phyloP scores from a whole-genome alignment of 2,329 filamentous ascomycete species.

The Pezicula rhizophila region DNA sequence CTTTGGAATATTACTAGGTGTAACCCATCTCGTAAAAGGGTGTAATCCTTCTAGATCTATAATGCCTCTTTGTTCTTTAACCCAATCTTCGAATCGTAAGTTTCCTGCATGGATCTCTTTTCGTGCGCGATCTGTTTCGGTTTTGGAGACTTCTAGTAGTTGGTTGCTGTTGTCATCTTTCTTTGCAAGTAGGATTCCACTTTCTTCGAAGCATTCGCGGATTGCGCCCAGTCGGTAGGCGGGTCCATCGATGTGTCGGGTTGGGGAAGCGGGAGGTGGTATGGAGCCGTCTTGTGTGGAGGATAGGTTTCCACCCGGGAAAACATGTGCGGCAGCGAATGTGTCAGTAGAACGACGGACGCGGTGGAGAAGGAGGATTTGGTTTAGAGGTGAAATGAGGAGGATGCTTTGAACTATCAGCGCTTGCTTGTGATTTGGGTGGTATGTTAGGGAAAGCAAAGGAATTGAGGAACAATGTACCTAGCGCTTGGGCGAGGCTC shows the following conservation, averaged over 20 bases:
- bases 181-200: conserved; percentile 66
- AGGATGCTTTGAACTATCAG: conserved; percentile 53
- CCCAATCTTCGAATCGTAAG: conserved; percentile 62
- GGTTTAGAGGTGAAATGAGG: conserved; percentile 77
- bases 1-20: conserved; percentile 63
- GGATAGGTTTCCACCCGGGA: conserved; percentile 84
- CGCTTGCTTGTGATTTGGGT: neutral
- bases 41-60: conserved; percentile 63
- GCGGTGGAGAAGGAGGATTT: conserved; percentile 82
- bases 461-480: conserved; percentile 28
- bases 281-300: conserved; percentile 65
- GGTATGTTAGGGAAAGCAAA: neutral
- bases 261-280: conserved; percentile 38
- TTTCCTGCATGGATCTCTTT: conserved; percentile 61
- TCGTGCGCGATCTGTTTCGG: conserved; percentile 59
- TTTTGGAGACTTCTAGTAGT: conserved; percentile 55
- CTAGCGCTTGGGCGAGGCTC: conserved; percentile 59
- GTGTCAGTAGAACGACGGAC: conserved; percentile 69
- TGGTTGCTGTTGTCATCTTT: conserved; percentile 40
- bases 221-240: conserved; percentile 80
- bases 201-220: conserved; percentile 92
- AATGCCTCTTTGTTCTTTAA: conserved; percentile 46
- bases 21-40: conserved; percentile 90
- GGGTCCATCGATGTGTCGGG: conserved; percentile 62
- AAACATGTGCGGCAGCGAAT: conserved; percentile 90